Evolutionary conservation across 2,329 filamentous ascomycete genomes (phyloP).

Genomic region (Lachnellula cervina): DNA sequence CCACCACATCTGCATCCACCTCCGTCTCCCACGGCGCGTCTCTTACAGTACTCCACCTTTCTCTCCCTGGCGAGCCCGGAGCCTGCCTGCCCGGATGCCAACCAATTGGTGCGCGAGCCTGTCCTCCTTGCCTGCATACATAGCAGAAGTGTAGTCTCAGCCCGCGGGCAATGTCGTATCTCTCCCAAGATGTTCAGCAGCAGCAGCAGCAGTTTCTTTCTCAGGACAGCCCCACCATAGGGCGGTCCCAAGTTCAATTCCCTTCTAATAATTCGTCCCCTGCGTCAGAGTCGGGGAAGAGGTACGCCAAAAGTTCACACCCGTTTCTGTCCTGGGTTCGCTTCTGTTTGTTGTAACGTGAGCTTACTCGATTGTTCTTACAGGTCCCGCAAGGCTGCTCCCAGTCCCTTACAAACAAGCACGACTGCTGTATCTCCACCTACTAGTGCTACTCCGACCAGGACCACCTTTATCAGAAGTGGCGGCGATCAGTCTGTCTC

Average conservation of each 20-base stretch:
- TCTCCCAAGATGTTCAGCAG: slow-evolving; percentile 25
- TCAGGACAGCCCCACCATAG: slow-evolving; percentile 28
- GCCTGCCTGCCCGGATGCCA: slow-evolving; percentile 5
- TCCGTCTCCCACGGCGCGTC: not conserved
- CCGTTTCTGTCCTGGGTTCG: slow-evolving; percentile 3
- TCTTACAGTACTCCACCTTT: not conserved
- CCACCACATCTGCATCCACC: not conserved
- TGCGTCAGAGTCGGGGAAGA: slow-evolving; percentile 22
- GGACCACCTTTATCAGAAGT: slow-evolving; percentile 24
- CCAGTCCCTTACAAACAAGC: slow-evolving; percentile 32
- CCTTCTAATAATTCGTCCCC: slow-evolving; percentile 23
- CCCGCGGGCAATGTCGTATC: slow-evolving; percentile 30
- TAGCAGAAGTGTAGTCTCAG: slow-evolving; percentile 19
- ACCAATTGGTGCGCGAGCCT: slow-evolving; percentile 14
- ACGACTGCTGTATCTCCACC: slow-evolving; percentile 27
- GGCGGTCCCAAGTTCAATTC: slow-evolving; percentile 20
- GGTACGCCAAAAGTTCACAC: slow-evolving; percentile 20
- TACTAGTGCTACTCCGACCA: slow-evolving; percentile 29
- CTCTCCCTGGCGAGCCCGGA: slow-evolving; percentile 14
- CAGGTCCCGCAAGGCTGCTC: slow-evolving; percentile 32
- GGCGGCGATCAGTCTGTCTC: slow-evolving; percentile 18
- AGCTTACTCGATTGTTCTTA: slow-evolving; percentile 15
- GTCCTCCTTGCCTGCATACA: slow-evolving; percentile 18
- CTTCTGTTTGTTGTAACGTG: slow-evolving; percentile 10
- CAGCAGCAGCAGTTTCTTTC: slow-evolving; percentile 23